phyloP scores from a whole-genome alignment of 2,329 filamentous ascomycete species.

The Cytospora chrysosperma region DNA sequence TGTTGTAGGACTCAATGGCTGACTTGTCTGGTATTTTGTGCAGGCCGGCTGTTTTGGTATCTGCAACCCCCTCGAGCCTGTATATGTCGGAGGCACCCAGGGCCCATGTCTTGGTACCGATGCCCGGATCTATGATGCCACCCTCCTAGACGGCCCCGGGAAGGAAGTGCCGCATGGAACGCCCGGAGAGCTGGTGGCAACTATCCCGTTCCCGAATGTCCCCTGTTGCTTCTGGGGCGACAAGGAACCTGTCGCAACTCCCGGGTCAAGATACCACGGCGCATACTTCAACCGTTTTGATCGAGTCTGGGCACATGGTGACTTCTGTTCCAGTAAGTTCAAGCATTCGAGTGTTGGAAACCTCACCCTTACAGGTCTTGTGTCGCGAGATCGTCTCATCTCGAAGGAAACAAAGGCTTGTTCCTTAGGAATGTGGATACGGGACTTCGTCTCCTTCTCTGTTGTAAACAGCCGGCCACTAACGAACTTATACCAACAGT shows the following conservation, averaged over 20 bases:
- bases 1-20: not conserved
- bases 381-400: not conserved
- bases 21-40: not conserved
- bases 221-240: constrained; percentile 67
- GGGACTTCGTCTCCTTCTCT: not conserved
- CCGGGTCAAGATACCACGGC: constrained; percentile 56
- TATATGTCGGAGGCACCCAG: constrained; percentile 58
- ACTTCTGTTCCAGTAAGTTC: not conserved
- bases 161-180: constrained; percentile 54
- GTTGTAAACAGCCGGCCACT: not conserved
- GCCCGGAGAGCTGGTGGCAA: constrained; percentile 73
- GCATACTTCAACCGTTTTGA: constrained; percentile 64
- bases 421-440: not conserved
- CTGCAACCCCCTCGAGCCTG: constrained; percentile 67
- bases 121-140: constrained; percentile 62
- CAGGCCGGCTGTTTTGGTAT: constrained; percentile 60
- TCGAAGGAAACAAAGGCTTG: not conserved
- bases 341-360: not conserved
- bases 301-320: constrained; percentile 77
- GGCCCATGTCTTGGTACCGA: constrained; percentile 49
- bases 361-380: not conserved
- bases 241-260: constrained; percentile 37
- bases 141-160: constrained; percentile 49
- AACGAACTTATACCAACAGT: constrained; percentile 33
- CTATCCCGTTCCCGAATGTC: constrained; percentile 71